These are phyloP conservation scores for Aspergillus ibericus DNA, from an alignment of 2,329 filamentous ascomycete genomes.

Conservation along the genomic window DNA sequence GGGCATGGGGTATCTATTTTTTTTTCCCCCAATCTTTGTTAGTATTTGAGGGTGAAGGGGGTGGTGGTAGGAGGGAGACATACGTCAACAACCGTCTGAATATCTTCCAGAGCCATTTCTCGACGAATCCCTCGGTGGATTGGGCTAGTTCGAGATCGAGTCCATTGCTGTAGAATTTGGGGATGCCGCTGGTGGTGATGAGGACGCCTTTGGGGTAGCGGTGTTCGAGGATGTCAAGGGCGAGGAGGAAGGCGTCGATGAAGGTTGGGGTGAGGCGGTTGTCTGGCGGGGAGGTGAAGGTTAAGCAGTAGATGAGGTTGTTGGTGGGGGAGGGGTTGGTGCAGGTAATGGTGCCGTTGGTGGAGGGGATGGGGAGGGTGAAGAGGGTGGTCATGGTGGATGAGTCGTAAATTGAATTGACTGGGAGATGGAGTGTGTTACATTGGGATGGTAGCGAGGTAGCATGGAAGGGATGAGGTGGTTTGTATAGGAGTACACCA, in stretches of 20 bases:
- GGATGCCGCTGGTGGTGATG: constrained; percentile 71
- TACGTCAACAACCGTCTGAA: constrained; percentile 65
- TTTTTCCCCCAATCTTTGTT: neutral
- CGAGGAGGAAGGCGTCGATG: constrained; percentile 65
- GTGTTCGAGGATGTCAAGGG: constrained; percentile 73
- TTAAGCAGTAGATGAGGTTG: constrained; percentile 66
- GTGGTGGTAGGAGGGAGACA: neutral
- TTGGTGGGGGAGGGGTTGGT: constrained; percentile 56
- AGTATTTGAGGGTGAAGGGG: neutral
- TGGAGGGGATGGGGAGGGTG: constrained; percentile 57
- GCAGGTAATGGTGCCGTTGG: constrained; percentile 61
- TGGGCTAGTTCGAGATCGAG: constrained; percentile 72
- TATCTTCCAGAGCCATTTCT: constrained; percentile 61
- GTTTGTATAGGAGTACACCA: neutral
- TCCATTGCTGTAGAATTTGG: constrained; percentile 81
- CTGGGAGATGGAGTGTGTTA: neutral
- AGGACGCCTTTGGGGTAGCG: constrained; percentile 69
- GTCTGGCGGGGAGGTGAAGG: constrained; percentile 69
- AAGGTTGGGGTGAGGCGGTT: constrained; percentile 72
- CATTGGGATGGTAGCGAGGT: neutral
- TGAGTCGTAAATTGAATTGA: neutral
- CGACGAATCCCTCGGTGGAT: constrained; percentile 61
- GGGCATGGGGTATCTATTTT: constrained; percentile 69
- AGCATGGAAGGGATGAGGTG: neutral
- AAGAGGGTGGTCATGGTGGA: constrained; percentile 51